Evolutionary conservation across 495 filamentous ascomycete genomes (phyloP), one percentile per base, ranked within the genome.

Genomic region (Pseudevernia furfuracea): DNA sequence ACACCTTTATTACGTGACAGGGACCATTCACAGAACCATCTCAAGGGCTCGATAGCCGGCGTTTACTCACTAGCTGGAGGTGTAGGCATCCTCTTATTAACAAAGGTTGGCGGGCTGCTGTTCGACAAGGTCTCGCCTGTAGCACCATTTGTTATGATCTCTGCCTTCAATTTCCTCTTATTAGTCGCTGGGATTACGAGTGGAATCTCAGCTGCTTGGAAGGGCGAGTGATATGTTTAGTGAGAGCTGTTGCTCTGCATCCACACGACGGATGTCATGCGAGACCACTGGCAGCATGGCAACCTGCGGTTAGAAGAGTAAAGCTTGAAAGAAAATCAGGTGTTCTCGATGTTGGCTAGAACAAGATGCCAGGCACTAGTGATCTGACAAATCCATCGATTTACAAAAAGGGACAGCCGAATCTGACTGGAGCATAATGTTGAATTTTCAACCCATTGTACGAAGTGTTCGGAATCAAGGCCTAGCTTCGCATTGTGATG

Each of bases 1-100:
- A 21, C 57, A 53, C 62, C 57, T 32, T 36, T 64, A 21, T 41
- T 64, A 14, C 43, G 19, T 21, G 25, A 2, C 17, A 64, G 39
- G 41, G 36, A 32, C 8, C 32, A 38, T 46, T 49, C 62, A 37
- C 25, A 58, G 25, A 41, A 56, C 6, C 79, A 89, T 41, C 79
- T 96, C 32, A 97, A 97, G 76, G 94, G 94, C 2, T 90, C 87
- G 4, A 96, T 98, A 66, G 92, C 94, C 14, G 94, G 94, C 0
- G 86, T 96, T 1, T 98, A 98, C 70, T 92, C 88, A 60, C 82
- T 96, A 63, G 89, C 87, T 61, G 94, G 94, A 17, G 94, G 93
- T n/a, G 87, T 85, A 0, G 94, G 92, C 0, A 98, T 98, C 38
- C 71, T 98, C 39, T 25, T 96, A 3, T 79, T 98, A 34, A 98